Evolutionary conservation across 306 rosid genomes (phyloP).

Genomic region (Leucaena leucocephala): DNA sequence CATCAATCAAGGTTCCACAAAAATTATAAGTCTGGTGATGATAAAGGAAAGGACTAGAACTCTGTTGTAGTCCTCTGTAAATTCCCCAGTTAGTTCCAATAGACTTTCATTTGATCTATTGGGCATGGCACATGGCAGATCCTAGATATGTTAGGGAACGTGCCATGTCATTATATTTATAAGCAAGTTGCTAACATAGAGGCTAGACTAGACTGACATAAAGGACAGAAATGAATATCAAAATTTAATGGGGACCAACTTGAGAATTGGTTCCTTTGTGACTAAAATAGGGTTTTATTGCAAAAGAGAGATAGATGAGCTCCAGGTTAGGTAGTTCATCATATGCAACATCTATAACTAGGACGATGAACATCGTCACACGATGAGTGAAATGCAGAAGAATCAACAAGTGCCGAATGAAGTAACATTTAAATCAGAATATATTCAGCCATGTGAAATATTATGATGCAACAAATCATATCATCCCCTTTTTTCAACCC

Average conservation of each 20-base stretch:
- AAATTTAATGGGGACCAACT: not conserved
- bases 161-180: not conserved
- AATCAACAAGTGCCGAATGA: not conserved
- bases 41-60: conserved; percentile 1
- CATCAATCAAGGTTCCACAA: not conserved
- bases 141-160: not conserved
- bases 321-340: not conserved
- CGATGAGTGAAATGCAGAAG: conserved; percentile 1
- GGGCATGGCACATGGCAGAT: not conserved
- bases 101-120: not conserved
- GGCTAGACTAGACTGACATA: not conserved
- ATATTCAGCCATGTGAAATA: conserved; percentile 5
- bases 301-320: not conserved
- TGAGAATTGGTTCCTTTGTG: not conserved
- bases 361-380: not conserved
- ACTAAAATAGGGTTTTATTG: not conserved
- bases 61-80: not conserved
- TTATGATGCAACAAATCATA: conserved; percentile 21
- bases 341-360: not conserved
- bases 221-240: not conserved
- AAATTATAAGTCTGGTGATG: not conserved
- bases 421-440: not conserved
- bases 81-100: not conserved
- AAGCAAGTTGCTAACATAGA: not conserved
- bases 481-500: not conserved